These are phyloP conservation scores for Borovskyia barvae DNA, from an alignment of 208 protist species.

Conservation along the genomic window DNA sequence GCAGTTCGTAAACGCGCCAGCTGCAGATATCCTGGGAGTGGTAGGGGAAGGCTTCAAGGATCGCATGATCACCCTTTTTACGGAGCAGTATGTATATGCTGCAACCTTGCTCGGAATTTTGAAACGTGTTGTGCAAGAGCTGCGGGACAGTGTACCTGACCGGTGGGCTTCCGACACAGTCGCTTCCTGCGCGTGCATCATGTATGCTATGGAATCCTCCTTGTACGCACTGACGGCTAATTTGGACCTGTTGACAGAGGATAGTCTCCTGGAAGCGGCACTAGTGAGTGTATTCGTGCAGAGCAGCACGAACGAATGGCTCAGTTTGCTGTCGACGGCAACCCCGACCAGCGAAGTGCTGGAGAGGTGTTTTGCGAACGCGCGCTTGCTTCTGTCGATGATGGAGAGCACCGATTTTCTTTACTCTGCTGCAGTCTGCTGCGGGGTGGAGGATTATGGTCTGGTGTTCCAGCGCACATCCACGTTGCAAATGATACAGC, in stretches of 20 bases:
- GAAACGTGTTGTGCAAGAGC: conserved; percentile 72
- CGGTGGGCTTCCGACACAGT: conserved; percentile 50
- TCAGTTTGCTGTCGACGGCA: conserved; percentile 57
- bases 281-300: conserved; percentile 73
- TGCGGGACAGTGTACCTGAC: conserved; percentile 44
- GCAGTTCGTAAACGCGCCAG: conserved; percentile 45
- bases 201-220: conserved; percentile 85
- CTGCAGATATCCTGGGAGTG: conserved; percentile 65
- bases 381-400: conserved; percentile 46
- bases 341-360: conserved; percentile 47
- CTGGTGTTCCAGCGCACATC: conserved; percentile 82
- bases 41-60: conserved; percentile 86
- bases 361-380: conserved; percentile 47
- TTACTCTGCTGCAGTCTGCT: conserved; percentile 73
- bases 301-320: conserved; percentile 41
- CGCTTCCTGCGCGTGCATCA: conserved; percentile 58
- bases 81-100: conserved; percentile 83
- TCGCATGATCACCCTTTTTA: conserved; percentile 78
- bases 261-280: conserved; percentile 78
- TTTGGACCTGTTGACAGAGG: conserved; percentile 71
- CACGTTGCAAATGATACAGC: conserved; percentile 81
- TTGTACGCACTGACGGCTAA: conserved; percentile 85
- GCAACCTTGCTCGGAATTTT: conserved; percentile 67
- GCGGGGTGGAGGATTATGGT: conserved; percentile 83
- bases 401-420: conserved; percentile 80